Evolutionary conservation across 1,284 basidiomycete species (phyloP).

Genomic region (Neotropicomus parvogracilis): DNA sequence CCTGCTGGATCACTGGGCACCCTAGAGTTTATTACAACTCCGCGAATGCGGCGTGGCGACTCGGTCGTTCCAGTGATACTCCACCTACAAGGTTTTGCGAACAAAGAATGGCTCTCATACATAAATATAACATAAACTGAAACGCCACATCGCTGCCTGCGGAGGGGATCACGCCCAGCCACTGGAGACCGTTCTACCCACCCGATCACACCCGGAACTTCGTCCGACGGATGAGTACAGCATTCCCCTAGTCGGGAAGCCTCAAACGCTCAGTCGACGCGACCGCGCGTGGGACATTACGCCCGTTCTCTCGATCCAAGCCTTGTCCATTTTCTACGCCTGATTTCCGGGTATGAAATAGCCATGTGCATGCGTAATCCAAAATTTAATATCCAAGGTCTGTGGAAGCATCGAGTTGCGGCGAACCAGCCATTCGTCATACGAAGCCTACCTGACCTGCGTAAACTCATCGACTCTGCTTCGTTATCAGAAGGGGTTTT

Average conservation of each 20-base stretch:
- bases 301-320: conserved; percentile 4
- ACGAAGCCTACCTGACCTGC: conserved; percentile 13
- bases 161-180: conserved; percentile 1
- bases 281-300: conserved; percentile 9
- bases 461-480: conserved; percentile 6
- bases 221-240: conserved; percentile 3
- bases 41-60: conserved; percentile 30
- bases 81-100: conserved; percentile 10
- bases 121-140: conserved; percentile 17
- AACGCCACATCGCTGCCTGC: conserved; percentile 2
- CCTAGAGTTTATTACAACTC: conserved; percentile 29
- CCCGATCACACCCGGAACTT: conserved; percentile 17
- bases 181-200: conserved; percentile 10
- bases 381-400: conserved; percentile 26
- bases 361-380: conserved; percentile 13
- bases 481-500: background rate
- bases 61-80: background rate
- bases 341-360: conserved; percentile 28
- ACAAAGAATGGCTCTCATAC: conserved; percentile 9
- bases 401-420: conserved; percentile 8
- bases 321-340: conserved; percentile 6
- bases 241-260: background rate
- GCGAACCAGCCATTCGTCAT: conserved; percentile 3
- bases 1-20: background rate
- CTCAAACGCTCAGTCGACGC: background rate